Percentiles rank a stretch among this genome's conserved stretches.
These are phyloP conservation scores for Sanghuangporus baumii DNA, from an alignment of 1,284 basidiomycete species.

Conservation along the genomic window DNA sequence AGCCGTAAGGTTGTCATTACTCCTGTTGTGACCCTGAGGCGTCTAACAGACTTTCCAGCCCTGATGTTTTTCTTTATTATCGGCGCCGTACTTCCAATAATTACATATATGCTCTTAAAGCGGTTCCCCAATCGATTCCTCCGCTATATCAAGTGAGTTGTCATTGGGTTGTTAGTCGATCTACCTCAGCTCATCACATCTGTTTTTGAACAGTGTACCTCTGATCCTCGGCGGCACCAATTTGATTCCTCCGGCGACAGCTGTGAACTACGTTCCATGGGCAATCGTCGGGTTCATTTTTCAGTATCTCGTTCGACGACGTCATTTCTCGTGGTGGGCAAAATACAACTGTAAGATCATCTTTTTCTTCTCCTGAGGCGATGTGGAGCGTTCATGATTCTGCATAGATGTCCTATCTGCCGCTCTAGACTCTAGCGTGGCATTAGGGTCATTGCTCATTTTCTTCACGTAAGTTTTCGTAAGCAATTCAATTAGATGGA, in stretches of 20 bases:
- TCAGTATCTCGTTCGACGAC: constrained; percentile 43
- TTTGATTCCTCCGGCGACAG: constrained; percentile 39
- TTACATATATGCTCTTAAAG: constrained; percentile 23
- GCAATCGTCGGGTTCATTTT: constrained; percentile 53
- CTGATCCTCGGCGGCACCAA: constrained; percentile 31
- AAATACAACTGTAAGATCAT: constrained; percentile 48
- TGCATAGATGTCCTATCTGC: constrained; percentile 44
- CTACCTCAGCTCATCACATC: constrained; percentile 9
- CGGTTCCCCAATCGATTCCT: constrained; percentile 28
- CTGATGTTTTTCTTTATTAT: constrained; percentile 50
- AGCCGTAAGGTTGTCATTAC: constrained; percentile 4
- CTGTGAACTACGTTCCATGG: constrained; percentile 56
- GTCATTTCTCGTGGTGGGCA: constrained; percentile 51
- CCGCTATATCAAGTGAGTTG: constrained; percentile 25
- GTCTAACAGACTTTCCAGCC: constrained; percentile 33
- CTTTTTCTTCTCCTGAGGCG: not conserved
- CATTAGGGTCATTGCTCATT: constrained; percentile 40
- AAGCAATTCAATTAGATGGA: not conserved
- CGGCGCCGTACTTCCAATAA: constrained; percentile 40
- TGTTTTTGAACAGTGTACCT: constrained; percentile 20
- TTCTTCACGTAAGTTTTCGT: constrained; percentile 39
- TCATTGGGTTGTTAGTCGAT: not conserved
- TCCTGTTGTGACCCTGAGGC: not conserved
- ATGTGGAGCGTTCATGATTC: not conserved
- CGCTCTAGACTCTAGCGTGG: constrained; percentile 45